A percentile compares a stretch with the other conserved stretches of the same genome.
Conservation (phyloP, 169 alveolate species). For the Perkinsus marinus region DNA sequence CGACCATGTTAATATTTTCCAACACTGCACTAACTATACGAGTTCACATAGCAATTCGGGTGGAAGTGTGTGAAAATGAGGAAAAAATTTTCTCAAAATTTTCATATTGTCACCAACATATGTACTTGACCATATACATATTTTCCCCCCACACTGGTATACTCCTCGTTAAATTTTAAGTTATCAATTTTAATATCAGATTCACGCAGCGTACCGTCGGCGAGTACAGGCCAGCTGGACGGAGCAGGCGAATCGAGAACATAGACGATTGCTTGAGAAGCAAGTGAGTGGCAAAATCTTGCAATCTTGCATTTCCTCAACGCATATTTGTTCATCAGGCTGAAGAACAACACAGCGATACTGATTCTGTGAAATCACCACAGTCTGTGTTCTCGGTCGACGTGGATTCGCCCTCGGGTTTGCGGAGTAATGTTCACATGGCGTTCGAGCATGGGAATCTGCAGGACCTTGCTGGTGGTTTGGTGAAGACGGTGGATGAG, state of each 20-base stretch:
- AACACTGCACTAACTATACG: no score
- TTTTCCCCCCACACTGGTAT: no score
- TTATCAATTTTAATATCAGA: no score
- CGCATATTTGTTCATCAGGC: not conserved
- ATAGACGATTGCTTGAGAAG: not conserved
- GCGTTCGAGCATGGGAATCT: not conserved
- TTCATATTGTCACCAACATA: no score
- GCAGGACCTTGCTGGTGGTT: not conserved
- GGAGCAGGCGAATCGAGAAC: not conserved
- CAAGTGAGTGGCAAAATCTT: not conserved
- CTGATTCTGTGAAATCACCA: not conserved
- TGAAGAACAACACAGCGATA: not conserved
- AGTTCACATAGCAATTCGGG: no score
- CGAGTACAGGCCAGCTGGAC: not conserved
- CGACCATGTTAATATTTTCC: no score
- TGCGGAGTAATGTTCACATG: not conserved
- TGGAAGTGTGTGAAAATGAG: no score
- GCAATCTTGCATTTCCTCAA: no score
- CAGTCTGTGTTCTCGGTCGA: not conserved
- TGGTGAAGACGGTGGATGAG: not conserved
- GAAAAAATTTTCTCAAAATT: no score
- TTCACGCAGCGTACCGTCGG: not conserved
- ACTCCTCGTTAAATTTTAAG: no score
- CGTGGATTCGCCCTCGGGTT: not conserved
- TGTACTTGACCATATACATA: no score